Conservation (phyloP, 2,329 filamentous ascomycete genomes). For the Xylaria sp. region DNA sequence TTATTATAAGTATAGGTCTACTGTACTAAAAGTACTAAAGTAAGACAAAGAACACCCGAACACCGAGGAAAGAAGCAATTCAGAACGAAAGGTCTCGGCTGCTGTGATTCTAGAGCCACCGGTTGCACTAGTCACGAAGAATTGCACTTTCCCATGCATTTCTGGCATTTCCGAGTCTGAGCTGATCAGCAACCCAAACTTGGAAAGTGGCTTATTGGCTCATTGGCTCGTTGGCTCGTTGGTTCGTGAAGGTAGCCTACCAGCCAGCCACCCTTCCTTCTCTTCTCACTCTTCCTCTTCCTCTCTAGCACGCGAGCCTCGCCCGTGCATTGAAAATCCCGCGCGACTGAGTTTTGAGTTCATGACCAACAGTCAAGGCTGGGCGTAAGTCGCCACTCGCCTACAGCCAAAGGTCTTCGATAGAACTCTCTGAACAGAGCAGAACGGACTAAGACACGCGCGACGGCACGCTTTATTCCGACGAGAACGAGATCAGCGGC, state of each 20-base stretch:
- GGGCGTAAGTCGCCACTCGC: not conserved
- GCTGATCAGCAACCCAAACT: not conserved
- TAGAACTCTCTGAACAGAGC: constrained; percentile 12
- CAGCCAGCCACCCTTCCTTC: constrained; percentile 1
- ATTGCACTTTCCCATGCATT: not conserved
- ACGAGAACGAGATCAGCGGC: constrained; percentile 1
- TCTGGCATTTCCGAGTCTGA: not conserved
- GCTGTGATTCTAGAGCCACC: not conserved
- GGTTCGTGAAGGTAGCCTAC: too few relatives aligned
- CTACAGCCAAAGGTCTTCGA: not conserved
- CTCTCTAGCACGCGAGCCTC: not conserved
- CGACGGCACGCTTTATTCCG: constrained; percentile 14
- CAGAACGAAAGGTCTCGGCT: not conserved
- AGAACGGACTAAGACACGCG: constrained; percentile 1
- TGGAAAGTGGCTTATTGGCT: not conserved
- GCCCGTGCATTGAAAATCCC: not conserved
- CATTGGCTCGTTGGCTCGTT: not conserved
- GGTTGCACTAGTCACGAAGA: not conserved
- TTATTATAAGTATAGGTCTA: too few relatives aligned
- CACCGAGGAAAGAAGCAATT: not conserved
- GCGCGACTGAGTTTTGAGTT: too few relatives aligned
- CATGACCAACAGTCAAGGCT: not conserved
- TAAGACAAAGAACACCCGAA: constrained; percentile 4
- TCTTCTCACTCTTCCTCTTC: not conserved
- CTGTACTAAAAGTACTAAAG: not conserved